Base-by-base conservation (phyloP, 495 filamentous ascomycete species). In the Penicillium bialowiezense region DNA sequence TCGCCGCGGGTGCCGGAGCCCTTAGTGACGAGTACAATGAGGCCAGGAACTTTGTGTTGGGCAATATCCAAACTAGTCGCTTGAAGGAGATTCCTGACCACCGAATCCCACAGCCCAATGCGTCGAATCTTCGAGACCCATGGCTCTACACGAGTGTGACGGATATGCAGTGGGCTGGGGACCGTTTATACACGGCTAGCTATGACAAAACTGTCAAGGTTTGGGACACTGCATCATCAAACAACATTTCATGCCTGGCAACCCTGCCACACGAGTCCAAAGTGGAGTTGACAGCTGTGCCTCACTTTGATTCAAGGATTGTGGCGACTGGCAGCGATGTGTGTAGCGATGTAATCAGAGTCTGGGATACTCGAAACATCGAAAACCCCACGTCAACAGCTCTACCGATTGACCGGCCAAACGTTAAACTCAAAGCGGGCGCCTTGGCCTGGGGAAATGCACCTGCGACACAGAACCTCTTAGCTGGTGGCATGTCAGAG, bases 1-100 rank as follows among this genome's bases (percentile, higher is more conserved):
- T 79, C 48, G 77, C 70, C 17, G 70, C 73, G 13, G 91, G 91
- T 2, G 86, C 89, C 2, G 83, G 85, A 2, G 84, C 87, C 21
- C 81, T 88, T 47, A 82, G 81, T 1, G 90, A 96, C 59, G 63
- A 78, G 1, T 96, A 96, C 66, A 96, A 96, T 56, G 79, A 85
- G 38, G 76, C 78, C 0, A 85, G 87, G 18, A 96, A 95, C 61
- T 71, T 96, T 4, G 51, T 91, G 3, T 59, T 92, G 13, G 90
- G 91, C 1, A 80, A 89, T n/a, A 62, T 81, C 3, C 57, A 56
- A 2, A 54, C 51, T 0, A 79, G 79, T 26, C 69, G 66, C 2
- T 56, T 96, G 12, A 64, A 68, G 36, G 87, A 91, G 35, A 73
- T 90, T 14, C 75, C 86, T 0, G 81, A 90, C 33, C 91, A 96